These are phyloP conservation scores for Fusarium sororula DNA, from an alignment of 2,329 filamentous ascomycete species.

Conservation along the genomic window DNA sequence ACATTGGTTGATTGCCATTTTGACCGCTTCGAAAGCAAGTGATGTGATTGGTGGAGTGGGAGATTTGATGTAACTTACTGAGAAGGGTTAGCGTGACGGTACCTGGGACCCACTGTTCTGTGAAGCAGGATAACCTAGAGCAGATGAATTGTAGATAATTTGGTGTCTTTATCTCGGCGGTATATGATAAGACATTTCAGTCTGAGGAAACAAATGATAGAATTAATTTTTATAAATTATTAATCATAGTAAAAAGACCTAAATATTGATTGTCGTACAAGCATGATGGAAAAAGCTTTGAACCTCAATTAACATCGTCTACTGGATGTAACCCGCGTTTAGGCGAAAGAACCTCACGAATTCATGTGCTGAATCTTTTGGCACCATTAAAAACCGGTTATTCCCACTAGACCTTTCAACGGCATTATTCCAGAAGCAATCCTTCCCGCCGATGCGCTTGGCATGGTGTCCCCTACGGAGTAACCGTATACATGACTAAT, in stretches of 20 bases:
- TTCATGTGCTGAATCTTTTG: fast-evolving
- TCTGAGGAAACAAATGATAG: fast-evolving
- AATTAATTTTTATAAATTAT: fast-evolving
- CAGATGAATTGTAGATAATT: too few relatives aligned
- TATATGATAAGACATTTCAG: fast-evolving
- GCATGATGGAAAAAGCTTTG: fast-evolving
- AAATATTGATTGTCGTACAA: too few relatives aligned
- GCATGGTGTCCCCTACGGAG: neutral
- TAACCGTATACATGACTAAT: neutral
- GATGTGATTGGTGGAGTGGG: neutral
- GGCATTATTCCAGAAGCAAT: neutral
- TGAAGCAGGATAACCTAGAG: neutral
- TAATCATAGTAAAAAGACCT: fast-evolving
- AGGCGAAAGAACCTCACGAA: fast-evolving
- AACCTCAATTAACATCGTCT: fast-evolving
- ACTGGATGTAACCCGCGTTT: fast-evolving
- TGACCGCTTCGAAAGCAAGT: neutral
- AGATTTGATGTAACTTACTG: neutral
- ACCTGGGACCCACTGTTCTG: too few relatives aligned
- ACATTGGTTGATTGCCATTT: neutral
- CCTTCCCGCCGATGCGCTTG: neutral
- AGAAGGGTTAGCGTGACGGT: neutral
- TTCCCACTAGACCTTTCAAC: neutral
- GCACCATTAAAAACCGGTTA: fast-evolving
- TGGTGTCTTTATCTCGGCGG: fast-evolving